These are phyloP conservation scores for Leccinum uliginosum DNA, from an alignment of 768 basidiomycete genomes.

Conservation along the genomic window DNA sequence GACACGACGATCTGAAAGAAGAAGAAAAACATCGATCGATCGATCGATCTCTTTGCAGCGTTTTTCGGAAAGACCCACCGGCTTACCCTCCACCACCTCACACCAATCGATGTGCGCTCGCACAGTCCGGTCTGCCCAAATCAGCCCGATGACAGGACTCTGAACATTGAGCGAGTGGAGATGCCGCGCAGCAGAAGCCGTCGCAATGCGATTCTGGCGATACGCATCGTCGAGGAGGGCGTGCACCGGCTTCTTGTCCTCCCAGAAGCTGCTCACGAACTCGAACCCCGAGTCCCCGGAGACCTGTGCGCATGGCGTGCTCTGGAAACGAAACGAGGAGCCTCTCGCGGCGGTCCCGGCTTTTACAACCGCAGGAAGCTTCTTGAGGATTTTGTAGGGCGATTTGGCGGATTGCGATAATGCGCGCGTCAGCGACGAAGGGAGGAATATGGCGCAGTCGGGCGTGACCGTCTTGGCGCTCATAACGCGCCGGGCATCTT, in stretches of 20 bases:
- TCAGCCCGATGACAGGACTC: slow-evolving; percentile 49
- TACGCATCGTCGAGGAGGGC: slow-evolving; percentile 48
- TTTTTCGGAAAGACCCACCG: slow-evolving; percentile 27
- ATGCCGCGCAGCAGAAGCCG: slow-evolving; percentile 46
- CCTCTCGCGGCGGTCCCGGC: slow-evolving; percentile 37
- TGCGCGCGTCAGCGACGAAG: slow-evolving; percentile 32
- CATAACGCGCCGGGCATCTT: slow-evolving; percentile 35
- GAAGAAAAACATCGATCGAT: background rate
- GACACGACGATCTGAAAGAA: slow-evolving; percentile 42
- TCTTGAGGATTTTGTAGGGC: slow-evolving; percentile 45
- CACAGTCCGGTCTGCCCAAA: slow-evolving; percentile 50
- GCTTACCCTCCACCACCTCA: slow-evolving; percentile 28
- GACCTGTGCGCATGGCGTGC: slow-evolving; percentile 44
- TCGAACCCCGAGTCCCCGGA: slow-evolving; percentile 47
- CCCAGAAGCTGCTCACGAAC: slow-evolving; percentile 52
- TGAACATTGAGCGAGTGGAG: slow-evolving; percentile 42
- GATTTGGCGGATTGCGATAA: slow-evolving; percentile 44
- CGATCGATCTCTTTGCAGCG: background rate
- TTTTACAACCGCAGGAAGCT: slow-evolving; percentile 33
- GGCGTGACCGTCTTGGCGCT: slow-evolving; percentile 46
- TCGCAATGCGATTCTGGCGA: slow-evolving; percentile 55
- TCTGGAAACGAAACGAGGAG: slow-evolving; percentile 49
- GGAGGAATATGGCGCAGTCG: slow-evolving; percentile 48
- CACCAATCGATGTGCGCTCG: slow-evolving; percentile 58
- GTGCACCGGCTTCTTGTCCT: slow-evolving; percentile 56